Evolutionary conservation across 805 yeast species (phyloP), one percentile per base, ranked within the genome.

Genomic region (Teunomyces panamensis): DNA sequence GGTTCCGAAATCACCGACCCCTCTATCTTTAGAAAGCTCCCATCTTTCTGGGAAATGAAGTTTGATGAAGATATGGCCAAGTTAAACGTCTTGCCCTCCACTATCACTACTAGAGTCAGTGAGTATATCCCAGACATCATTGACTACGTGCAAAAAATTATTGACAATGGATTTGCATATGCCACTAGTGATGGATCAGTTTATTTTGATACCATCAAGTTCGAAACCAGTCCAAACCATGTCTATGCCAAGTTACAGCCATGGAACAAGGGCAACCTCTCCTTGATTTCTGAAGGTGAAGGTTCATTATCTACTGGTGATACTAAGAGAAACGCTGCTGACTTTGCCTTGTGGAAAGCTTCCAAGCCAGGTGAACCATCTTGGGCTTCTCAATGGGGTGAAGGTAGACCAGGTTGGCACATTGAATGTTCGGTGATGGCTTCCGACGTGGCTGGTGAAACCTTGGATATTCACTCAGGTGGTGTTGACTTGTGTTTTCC

Each of bases 341-440:
- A 94, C 67, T 94, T 94, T 69, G 99, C 99, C 0, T 76, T 94
- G 30, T 94, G 99, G 99, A 94, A 94, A 65, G 82, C 91, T 0
- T 87, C 96, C 6, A 94, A 94, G 64, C 92, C 96, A 6, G 99
- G 99, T 58, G 99, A 94, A 71, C 99, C 99, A 20, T 79, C 83
- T 42, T 94, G 98, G 98, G 80, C 77, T 5, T 89, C 97, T 2
- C 91, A 92, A 26, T 94, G 98, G 98, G 99, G 99, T 24, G 75
- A 75, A 49, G 99, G 99, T 45, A 85, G 99, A 66, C 99, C 99
- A 10, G 99, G 99, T 3, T 94, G 99, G 99, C 99, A 94, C 66
- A 94, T 94, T 65, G 99, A 94, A 71, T 94, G 99, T 78, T 90
- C 97, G 7, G 99, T 94, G 16, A 94, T 94, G 99, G 98, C 98